These are phyloP conservation scores for Oehlia diaphana DNA, from an alignment of 192 early-diverging fungal genomes.

Conservation along the genomic window DNA sequence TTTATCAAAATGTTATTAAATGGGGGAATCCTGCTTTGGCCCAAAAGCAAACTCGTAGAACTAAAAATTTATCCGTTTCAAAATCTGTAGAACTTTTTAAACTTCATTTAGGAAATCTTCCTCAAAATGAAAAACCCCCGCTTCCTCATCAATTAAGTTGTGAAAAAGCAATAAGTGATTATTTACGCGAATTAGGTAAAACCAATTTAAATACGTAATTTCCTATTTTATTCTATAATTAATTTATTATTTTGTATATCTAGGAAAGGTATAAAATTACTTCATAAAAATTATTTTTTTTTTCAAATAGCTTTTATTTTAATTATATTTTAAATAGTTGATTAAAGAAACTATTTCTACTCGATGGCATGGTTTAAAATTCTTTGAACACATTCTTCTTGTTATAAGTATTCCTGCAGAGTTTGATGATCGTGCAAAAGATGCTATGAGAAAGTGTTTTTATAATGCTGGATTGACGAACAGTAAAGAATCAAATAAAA, in stretches of 20 bases:
- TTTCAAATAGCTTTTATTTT: neutral
- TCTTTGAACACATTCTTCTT: neutral
- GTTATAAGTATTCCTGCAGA: neutral
- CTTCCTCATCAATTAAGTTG: constrained; percentile 48
- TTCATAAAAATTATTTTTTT: neutral
- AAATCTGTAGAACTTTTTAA: constrained; percentile 16
- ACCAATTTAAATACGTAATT: no score
- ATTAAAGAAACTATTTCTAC: constrained; percentile 4
- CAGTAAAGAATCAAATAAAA: neutral
- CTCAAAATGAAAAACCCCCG: constrained; percentile 38
- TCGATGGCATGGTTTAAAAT: neutral
- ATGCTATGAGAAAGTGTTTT: constrained; percentile 45
- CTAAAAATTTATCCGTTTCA: neutral
- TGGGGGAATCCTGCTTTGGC: constrained; percentile 5
- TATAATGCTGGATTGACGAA: constrained; percentile 47
- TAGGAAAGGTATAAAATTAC: neutral
- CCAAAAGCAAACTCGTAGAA: neutral
- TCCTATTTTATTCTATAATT: no score
- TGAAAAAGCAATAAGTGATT: constrained; percentile 52
- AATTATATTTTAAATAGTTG: neutral
- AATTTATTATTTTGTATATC: neutral
- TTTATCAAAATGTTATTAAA: neutral
- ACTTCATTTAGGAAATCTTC: constrained; percentile 42
- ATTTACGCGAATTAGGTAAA: constrained; percentile 34
- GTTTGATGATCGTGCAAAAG: no score